Conservation (phyloP, 495 filamentous ascomycete species). For the Hypoxylon perforatum region DNA sequence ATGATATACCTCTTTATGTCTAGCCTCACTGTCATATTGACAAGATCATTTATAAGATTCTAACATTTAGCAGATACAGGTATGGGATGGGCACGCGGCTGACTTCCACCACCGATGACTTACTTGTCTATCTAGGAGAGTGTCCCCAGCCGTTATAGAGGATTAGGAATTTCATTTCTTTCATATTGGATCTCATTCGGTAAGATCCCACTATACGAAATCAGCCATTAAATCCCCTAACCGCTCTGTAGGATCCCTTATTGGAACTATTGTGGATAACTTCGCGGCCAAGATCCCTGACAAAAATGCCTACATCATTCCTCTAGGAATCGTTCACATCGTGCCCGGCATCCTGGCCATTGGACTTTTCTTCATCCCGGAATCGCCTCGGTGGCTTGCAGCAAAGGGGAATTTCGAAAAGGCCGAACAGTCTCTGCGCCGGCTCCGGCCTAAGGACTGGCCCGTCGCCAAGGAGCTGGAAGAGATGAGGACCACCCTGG, state of each 20-base stretch:
- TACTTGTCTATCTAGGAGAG: slow-evolving; percentile 52
- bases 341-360: slow-evolving; percentile 63
- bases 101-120: slow-evolving; percentile 2
- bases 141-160: slow-evolving; percentile 62
- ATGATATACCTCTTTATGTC: not conserved
- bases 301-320: slow-evolving; percentile 65
- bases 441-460: slow-evolving; percentile 57
- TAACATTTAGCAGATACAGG: slow-evolving; percentile 50
- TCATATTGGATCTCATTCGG: slow-evolving; percentile 57
- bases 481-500: slow-evolving; percentile 65
- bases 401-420: slow-evolving; percentile 60
- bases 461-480: slow-evolving; percentile 59
- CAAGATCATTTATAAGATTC: not conserved
- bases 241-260: slow-evolving; percentile 49
- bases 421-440: slow-evolving; percentile 58
- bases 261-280: slow-evolving; percentile 73
- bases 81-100: slow-evolving; percentile 12
- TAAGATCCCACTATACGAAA: slow-evolving; percentile 12
- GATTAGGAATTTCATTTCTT: slow-evolving; percentile 58
- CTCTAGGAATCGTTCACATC: slow-evolving; percentile 68
- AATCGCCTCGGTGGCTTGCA: slow-evolving; percentile 73
- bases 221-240: not conserved
- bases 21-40: not conserved
- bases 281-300: slow-evolving; percentile 60
- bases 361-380: slow-evolving; percentile 69